phyloP scores from a whole-genome alignment of 1,284 basidiomycete genomes.

The Apiotrichum domesticum region DNA sequence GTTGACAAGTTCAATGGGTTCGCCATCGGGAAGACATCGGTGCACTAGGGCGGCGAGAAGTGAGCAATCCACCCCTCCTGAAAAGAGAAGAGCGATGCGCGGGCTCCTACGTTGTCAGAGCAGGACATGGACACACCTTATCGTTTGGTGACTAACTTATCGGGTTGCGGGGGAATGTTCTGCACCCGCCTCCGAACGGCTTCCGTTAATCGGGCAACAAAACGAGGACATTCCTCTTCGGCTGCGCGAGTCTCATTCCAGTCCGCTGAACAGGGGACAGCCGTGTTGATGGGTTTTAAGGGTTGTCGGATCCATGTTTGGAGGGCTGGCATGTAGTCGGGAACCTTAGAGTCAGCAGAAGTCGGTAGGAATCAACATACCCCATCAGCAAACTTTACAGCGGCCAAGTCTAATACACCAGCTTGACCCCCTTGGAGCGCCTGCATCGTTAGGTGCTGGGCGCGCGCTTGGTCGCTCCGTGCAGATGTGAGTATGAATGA shows the following conservation, averaged over 20 bases:
- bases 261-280: conserved; percentile 14
- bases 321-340: not conserved
- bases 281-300: not conserved
- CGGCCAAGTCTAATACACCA: conserved; percentile 21
- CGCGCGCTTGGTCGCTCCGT: conserved; percentile 18
- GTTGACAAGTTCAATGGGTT: conserved; percentile 89
- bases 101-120: conserved; percentile 26
- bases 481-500: conserved; percentile 29
- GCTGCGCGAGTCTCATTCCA: not conserved
- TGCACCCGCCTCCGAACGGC: conserved; percentile 30
- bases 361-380: not conserved
- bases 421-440: conserved; percentile 34
- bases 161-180: too few species aligned
- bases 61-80: conserved; percentile 91
- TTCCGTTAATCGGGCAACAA: conserved; percentile 39
- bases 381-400: not conserved
- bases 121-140: too few species aligned
- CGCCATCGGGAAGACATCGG: conserved; percentile 61
- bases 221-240: conserved; percentile 26
- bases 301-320: not conserved
- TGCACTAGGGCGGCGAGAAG: conserved; percentile 74
- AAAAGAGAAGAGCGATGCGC: conserved; percentile 81
- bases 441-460: conserved; percentile 20
- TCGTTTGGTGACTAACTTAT: too few species aligned
- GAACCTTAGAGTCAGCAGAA: too few species aligned